Evolutionary conservation across 208 protist genomes (phyloP), one percentile per base, ranked within the genome.

Genomic region (Leishmania major): DNA sequence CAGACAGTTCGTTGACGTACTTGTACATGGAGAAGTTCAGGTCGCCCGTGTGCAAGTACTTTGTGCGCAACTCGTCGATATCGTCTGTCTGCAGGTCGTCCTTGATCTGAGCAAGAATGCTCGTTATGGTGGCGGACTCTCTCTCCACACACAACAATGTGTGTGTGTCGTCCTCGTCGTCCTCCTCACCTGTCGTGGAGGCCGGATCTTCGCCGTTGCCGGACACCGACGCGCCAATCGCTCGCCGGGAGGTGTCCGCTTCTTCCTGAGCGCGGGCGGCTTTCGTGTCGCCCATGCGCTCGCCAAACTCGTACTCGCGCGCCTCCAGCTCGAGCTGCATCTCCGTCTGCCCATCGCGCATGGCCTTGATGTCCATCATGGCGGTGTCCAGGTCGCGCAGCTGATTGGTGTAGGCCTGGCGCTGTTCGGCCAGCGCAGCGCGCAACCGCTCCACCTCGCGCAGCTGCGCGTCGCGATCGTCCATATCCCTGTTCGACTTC

Each of bases 21-120:
- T 99, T 99, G 94, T 99, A 99, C 40, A 99, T 86, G 31, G 98
- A 99, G 80, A 99, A 99, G 93, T 99, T 99, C 45, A 89, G 88
- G 67, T 99, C 98, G 66, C 98, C 98, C 3, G 96, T 92, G 59
- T 91, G 84, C 79, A 96, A 84, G 88, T 98, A 99, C 76, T 94
- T 84, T 37, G 92, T 70, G 35, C 92, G 91, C 53, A 99, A 75
- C 62, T 87, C 89, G 45, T 98, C 90, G n/a, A 98, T 89, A 83
- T 99, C 95, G 37, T 93, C 88, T 43, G 95, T 89, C 35, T 84
- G 86, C 11, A 97, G 90, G 17, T 93, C 96, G 13, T 97, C 93
- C 59, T 86, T 79, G 77, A 99, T 88, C 77, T 99, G 95, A 53
- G 75, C 49, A 43, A 98, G 80, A 77, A 97, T 92, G 43, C 97